Conservation (phyloP, 306 rosid species). For the Alnus glutinosa region DNA sequence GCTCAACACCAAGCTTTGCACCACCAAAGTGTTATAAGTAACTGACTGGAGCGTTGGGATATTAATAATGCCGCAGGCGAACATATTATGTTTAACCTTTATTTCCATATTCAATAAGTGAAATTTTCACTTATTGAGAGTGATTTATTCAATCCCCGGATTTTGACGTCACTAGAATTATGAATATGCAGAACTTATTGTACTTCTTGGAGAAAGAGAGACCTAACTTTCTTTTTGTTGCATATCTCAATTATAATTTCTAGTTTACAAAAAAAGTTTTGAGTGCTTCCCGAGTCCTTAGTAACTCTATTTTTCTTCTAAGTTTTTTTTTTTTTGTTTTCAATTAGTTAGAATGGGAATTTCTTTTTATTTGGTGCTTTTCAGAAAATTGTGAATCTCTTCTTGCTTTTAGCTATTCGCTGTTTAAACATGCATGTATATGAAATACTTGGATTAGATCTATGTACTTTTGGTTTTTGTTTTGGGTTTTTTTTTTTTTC, state of each 20-base stretch:
- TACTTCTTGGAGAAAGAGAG: background rate
- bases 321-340: background rate
- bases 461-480: background rate
- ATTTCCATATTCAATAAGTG: background rate
- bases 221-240: background rate
- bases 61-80: background rate
- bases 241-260: background rate
- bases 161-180: background rate
- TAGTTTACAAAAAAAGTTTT: background rate
- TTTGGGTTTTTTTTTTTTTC: background rate
- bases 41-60: background rate
- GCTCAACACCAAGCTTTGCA: background rate
- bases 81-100: background rate
- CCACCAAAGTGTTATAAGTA: too few species aligned
- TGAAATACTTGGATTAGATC: background rate
- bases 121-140: background rate
- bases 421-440: background rate
- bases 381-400: background rate
- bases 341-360: background rate
- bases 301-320: background rate
- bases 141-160: background rate
- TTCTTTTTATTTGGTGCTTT: background rate
- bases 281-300: background rate
- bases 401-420: background rate
- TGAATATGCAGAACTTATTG: background rate